Evolutionary conservation across 176 grass and related monocot species (phyloP), one percentile per base, ranked within the genome.

Genomic region (Raddia guianensis): DNA sequence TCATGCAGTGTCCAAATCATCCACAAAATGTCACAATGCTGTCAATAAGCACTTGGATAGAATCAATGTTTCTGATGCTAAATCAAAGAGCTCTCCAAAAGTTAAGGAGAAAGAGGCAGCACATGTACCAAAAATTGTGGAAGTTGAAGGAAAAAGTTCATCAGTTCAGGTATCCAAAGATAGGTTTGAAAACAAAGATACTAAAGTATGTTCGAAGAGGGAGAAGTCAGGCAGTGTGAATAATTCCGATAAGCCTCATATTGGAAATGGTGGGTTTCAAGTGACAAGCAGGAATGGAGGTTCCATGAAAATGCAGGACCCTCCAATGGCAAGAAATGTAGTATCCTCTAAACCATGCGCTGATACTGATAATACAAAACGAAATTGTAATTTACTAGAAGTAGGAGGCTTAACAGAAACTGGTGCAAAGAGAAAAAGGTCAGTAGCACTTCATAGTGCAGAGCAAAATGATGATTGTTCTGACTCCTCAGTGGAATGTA

Each of bases 341-440:
- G 11, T 9, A 20, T 84, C 55, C 9, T 83, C 80, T 83, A 83
- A 59, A 27, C 20, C 20, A 27, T 61, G 20, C 27, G 19, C 5
- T 68, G 76, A 49, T 32, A 18, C 53, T 6, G 75, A 37, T 59
- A 59, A 59, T 19, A 59, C 57, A 9, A 21, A 59, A 56, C 58
- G 50, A 9, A 80, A 69, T 65, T 81, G 40, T 75, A 79, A 80
- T 76, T 0, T 81, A 27, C 53, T 68, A 5, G 63, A 57, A 21
- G 37, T 40, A 40, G 54, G 33, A 75, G 75, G 76, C 27, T 54
- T 81, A 76, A 85, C 49, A 48, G 71, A 58, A 5, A 76, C 9
- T 15, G 56, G 64, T 33, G 71, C 6, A 34, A 89, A 85, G 76
- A 89, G 87, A 49, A 89, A 85, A 89, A 85, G 71, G 20, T 71